Evolutionary conservation across 345 rosid genomes (phyloP), one percentile per base, ranked within the genome.

Genomic region (Corchorus olitorius): DNA sequence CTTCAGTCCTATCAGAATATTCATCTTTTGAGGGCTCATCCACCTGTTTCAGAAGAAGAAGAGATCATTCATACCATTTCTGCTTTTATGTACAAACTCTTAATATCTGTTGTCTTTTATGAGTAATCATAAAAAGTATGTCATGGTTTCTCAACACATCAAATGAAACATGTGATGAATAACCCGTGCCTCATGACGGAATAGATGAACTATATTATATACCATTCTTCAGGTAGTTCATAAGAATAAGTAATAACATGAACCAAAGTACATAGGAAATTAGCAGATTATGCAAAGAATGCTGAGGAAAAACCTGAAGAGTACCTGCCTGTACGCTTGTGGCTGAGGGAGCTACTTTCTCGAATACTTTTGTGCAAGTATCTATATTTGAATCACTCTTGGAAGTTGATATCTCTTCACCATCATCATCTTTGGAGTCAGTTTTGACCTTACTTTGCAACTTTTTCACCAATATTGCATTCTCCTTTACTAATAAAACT

Each of bases 241-340:
- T 53, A 53, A 53, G 58, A 53, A 55, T 55, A 55, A 55, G 22
- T n/a, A 16, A 17, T 4, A 54, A 17, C 6, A 55, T 55, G 8
- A 54, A 17, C 9, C 20, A 54, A 54, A 55, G 10, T 17, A 55
- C 13, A 55, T 6, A 55, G 6, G 27, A 55, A 55, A 55, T n/a
- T 55, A 55, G 7, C 27, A 60, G 39, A 60, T 22, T 12, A 27
- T 12, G 64, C 39, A 60, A 16, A 59, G 27, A 60, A 61, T 61
- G 7, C 41, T 34, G 65, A 61, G 64, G 62, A 20, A 70, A 53
- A 65, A 52, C 9, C 17, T 45, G 75, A 52, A 69, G 52, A 75
- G 72, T 88, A 92, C 96, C 97, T 89, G 90, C 90, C 88, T 86
- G 76, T 33, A 76, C 73, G 75, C 78, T 70, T 76, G 82, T 78